Conservation (phyloP, 1,139 yeast species). For the Geotrichum klebahnii region DNA sequence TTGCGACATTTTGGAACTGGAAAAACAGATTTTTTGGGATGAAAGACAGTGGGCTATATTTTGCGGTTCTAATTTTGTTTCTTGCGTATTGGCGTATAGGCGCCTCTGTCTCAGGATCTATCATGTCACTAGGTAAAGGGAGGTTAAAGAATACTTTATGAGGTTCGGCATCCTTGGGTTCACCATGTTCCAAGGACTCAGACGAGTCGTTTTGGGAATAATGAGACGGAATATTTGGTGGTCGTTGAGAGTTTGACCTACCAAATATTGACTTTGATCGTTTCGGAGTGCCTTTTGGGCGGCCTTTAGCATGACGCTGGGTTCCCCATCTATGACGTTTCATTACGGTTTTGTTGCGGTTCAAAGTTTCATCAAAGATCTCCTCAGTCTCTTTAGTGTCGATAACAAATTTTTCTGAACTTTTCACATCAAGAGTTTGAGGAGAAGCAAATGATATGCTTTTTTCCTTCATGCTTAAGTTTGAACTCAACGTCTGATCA, state of each 20-base stretch:
- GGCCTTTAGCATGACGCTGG: constrained; percentile 70
- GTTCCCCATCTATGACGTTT: constrained; percentile 90
- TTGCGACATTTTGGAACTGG: constrained; percentile 77
- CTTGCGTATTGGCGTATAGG: constrained; percentile 63
- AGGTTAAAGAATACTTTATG: constrained; percentile 56
- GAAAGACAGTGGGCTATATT: constrained; percentile 86
- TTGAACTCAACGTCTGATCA: background rate
- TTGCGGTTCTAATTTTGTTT: constrained; percentile 92
- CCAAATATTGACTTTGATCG: constrained; percentile 31
- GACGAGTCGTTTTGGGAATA: background rate
- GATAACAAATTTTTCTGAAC: constrained; percentile 3
- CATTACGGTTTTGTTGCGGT: constrained; percentile 43
- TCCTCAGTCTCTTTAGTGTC: constrained; percentile 13
- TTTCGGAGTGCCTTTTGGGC: constrained; percentile 43
- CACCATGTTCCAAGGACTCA: background rate
- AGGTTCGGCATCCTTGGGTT: background rate
- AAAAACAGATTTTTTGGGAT: constrained; percentile 67
- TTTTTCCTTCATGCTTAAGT: background rate
- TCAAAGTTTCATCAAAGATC: constrained; percentile 19
- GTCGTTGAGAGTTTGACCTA: constrained; percentile 8
- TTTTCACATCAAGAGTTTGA: background rate
- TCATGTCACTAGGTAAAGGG: constrained; percentile 58
- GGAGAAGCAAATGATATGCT: background rate
- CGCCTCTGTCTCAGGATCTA: constrained; percentile 56
- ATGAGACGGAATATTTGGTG: background rate